Percentiles rank a stretch among this genome's conserved stretches.
These are phyloP conservation scores for Fusarium avenaceum DNA, from an alignment of 2,329 filamentous ascomycete genomes.

Conservation along the genomic window DNA sequence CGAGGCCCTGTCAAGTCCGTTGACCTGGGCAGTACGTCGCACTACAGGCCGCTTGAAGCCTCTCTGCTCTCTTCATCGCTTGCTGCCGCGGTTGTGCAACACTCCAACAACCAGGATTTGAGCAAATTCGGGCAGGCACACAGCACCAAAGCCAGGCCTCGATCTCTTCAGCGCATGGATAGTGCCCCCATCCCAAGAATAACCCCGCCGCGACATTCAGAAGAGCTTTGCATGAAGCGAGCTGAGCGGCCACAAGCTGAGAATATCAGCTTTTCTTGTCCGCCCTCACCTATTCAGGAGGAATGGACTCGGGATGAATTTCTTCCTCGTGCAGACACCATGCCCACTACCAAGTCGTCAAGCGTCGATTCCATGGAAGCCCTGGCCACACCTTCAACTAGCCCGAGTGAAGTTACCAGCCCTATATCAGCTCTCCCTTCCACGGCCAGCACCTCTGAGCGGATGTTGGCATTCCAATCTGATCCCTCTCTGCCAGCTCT, in stretches of 20 bases:
- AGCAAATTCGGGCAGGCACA: slow-evolving; percentile 55
- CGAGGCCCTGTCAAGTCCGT: slow-evolving; percentile 63
- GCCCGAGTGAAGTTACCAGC: slow-evolving; percentile 66
- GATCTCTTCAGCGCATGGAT: slow-evolving; percentile 62
- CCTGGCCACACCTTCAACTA: slow-evolving; percentile 66
- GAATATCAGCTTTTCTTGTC: slow-evolving; percentile 55
- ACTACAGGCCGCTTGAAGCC: slow-evolving; percentile 51
- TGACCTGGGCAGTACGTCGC: slow-evolving; percentile 54
- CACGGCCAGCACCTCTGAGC: slow-evolving; percentile 60
- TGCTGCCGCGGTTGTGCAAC: slow-evolving; percentile 55
- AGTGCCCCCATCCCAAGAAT: slow-evolving; percentile 41
- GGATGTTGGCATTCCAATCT: slow-evolving; percentile 69
- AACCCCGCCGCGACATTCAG: slow-evolving; percentile 31
- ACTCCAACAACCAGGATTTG: slow-evolving; percentile 60
- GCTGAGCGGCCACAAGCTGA: slow-evolving; percentile 25
- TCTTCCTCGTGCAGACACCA: slow-evolving; percentile 57
- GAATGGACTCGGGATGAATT: slow-evolving; percentile 50
- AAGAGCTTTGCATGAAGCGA: slow-evolving; percentile 30
- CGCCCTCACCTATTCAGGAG: slow-evolving; percentile 63
- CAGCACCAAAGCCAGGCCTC: slow-evolving; percentile 60
- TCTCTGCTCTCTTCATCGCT: slow-evolving; percentile 58
- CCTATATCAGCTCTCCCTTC: slow-evolving; percentile 60
- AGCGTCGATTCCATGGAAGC: slow-evolving; percentile 65
- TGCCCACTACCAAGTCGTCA: slow-evolving; percentile 63
- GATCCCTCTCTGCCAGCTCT: slow-evolving; percentile 74